These are phyloP conservation scores for Fonsecaea erecta DNA, from an alignment of 2,329 filamentous ascomycete species.

Conservation along the genomic window DNA sequence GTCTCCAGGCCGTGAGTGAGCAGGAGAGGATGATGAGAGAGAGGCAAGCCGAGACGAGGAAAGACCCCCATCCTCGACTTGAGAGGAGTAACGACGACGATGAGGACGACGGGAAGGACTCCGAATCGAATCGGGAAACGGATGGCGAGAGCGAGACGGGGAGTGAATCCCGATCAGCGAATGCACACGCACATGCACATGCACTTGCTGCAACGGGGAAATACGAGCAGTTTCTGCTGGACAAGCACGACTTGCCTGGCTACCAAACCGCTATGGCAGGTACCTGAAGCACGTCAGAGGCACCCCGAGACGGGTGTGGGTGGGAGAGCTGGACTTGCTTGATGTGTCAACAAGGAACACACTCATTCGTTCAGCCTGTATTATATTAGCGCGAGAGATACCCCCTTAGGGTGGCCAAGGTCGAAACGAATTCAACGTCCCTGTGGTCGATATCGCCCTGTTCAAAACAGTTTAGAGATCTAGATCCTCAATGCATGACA, in stretches of 20 bases:
- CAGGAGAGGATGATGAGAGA: not conserved
- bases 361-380: not conserved
- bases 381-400: not conserved
- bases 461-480: not conserved
- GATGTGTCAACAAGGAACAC: not conserved
- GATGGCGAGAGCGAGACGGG: not conserved
- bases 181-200: too few species aligned
- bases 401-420: not conserved
- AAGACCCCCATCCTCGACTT: not conserved
- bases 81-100: not conserved
- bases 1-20: constrained; percentile 3
- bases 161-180: not conserved
- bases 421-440: not conserved
- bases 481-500: not conserved
- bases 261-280: not conserved
- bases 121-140: not conserved
- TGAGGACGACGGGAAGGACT: not conserved
- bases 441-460: not conserved
- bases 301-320: not conserved
- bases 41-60: not conserved
- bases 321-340: not conserved
- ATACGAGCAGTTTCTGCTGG: not conserved
- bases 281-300: not conserved
- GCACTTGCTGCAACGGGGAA: not conserved
- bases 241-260: not conserved